Conservation (phyloP, 2,329 filamentous ascomycete species). For the Pseudogymnoascus sp. region DNA sequence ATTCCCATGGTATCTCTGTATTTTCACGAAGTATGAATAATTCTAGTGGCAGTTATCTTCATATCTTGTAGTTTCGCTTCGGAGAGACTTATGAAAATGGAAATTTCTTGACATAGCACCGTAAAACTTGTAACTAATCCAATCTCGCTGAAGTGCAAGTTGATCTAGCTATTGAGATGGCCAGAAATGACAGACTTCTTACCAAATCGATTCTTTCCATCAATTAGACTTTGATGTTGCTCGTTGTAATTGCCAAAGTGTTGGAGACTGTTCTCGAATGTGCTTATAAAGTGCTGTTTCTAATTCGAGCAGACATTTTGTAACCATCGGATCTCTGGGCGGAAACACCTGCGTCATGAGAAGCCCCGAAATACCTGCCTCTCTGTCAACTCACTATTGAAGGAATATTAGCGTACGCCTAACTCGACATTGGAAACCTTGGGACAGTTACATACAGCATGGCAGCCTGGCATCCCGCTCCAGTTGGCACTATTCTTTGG, state of each 20-base stretch:
- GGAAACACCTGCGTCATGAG: not conserved
- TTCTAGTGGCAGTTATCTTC: not conserved
- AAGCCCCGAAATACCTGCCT: no score
- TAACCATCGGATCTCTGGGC: not conserved
- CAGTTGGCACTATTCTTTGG: no score
- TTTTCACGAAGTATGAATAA: not conserved
- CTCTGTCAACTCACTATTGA: not conserved
- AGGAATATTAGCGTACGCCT: not conserved
- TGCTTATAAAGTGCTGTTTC: not conserved
- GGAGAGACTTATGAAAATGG: not conserved
- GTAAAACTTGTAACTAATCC: not conserved
- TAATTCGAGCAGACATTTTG: not conserved
- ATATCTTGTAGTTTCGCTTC: not conserved
- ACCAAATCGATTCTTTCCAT: no score
- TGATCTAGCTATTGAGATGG: not conserved
- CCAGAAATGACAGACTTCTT: no score
- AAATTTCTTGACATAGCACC: not conserved
- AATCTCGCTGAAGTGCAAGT: not conserved
- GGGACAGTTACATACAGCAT: no score
- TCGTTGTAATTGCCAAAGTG: not conserved
- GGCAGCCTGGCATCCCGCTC: no score
- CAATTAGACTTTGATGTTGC: no score
- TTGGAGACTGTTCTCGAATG: not conserved
- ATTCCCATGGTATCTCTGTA: not conserved
- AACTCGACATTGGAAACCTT: not conserved